Base-by-base conservation (phyloP, 169 alveolate species). In the Cryptosporidium canis region DNA sequence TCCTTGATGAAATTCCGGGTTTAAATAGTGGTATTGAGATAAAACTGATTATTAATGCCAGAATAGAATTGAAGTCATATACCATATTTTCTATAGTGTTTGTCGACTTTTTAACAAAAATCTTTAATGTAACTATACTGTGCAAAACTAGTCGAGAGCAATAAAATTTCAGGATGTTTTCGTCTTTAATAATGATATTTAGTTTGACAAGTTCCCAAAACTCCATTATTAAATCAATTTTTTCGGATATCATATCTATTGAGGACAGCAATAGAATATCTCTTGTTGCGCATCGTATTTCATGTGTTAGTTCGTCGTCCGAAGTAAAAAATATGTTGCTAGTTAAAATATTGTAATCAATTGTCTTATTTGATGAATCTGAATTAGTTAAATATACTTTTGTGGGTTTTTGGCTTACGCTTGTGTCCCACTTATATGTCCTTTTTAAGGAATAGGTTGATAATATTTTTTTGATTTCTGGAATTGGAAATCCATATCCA, bases 1-100 rank as follows among this genome's bases (percentile, higher is more conserved):
- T 31, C 4, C 58, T 44, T 21, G 87, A 77, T n/a, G 87, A 55
- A 41, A 77, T 77, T 33, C 87, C 87, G 1, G 65, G 70, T 41
- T 39, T 77, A 33, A 56, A 53, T 12, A 77, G 44, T 77, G 87
- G 87, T 18, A 58, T 24, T 56, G 71, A 16, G 29, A 77, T 58
- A 41, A 77, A 77, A 12, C 77, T 55, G 33, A 77, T 77, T 8
- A 77, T 56, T n/a, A 77, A 43, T 77, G 72, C 64, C 33, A 58
- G 24, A 11, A 55, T 0, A 5, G 31, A 9, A 29, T 58, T 63
- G 44, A 21, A 43, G 16, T 41, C 44, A 21, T 11, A 16, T 33
- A 24, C 21, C n/a, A 77, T 58, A 18, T 43, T 45, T 77, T 77
- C 45, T 7, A 41, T 77, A 21, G 61, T n/a, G 9, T 7, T 24